Evolutionary conservation across 495 filamentous ascomycete genomes (phyloP).

Genomic region (Hyphodiscus hymeniophilus): DNA sequence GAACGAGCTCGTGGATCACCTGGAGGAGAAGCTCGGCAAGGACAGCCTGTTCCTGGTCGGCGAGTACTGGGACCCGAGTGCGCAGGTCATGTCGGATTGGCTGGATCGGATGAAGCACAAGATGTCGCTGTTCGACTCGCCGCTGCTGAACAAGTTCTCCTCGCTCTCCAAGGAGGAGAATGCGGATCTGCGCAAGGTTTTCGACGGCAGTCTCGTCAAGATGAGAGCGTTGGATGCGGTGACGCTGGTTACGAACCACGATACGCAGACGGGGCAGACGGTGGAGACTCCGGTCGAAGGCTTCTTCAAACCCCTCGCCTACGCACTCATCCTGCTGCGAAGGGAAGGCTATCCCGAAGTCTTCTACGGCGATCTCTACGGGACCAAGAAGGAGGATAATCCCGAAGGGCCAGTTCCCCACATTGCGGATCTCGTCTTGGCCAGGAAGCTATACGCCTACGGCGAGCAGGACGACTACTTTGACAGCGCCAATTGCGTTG

Average conservation of each 20-base stretch:
- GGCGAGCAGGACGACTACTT: background rate
- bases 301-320: slow-evolving; percentile 45
- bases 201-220: slow-evolving; percentile 41
- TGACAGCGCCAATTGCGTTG: background rate
- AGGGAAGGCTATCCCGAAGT: slow-evolving; percentile 53
- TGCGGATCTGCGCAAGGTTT: background rate
- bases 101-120: slow-evolving; percentile 47
- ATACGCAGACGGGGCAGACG: slow-evolving; percentile 47
- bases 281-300: slow-evolving; percentile 32
- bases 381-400: background rate
- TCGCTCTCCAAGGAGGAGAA: slow-evolving; percentile 34
- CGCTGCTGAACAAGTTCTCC: slow-evolving; percentile 54
- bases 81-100: slow-evolving; percentile 41
- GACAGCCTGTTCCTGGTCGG: background rate
- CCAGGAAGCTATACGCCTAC: background rate
- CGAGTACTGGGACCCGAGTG: slow-evolving; percentile 25
- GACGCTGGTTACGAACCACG: slow-evolving; percentile 42
- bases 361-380: slow-evolving; percentile 29
- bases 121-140: slow-evolving; percentile 54
- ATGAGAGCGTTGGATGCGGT: slow-evolving; percentile 48
- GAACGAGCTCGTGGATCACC: background rate
- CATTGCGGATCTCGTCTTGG: background rate
- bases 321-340: slow-evolving; percentile 52
- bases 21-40: background rate
- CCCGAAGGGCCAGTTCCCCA: background rate